A percentile compares a stretch with the other conserved stretches of the same genome.
Evolutionary conservation across 805 yeast genomes (phyloP).

Genomic region (Barnettozyma botsteinii): DNA sequence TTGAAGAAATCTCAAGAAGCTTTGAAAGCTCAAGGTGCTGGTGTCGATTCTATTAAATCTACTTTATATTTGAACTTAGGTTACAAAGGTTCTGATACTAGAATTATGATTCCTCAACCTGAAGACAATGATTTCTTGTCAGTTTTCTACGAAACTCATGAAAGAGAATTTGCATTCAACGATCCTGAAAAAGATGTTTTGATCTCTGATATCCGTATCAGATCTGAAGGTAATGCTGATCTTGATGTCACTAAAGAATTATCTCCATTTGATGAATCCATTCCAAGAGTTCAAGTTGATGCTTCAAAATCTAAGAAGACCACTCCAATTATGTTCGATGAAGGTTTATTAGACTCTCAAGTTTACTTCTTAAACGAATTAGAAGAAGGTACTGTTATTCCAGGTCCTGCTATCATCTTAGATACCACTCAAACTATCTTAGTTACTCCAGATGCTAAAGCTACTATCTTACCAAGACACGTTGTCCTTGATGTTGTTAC

Average conservation of each 20-base stretch:
- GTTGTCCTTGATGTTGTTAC: slow-evolving; percentile 27
- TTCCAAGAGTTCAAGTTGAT: slow-evolving; percentile 21
- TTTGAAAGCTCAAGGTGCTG: slow-evolving; percentile 23
- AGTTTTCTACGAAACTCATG: slow-evolving; percentile 28
- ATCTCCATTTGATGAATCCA: slow-evolving; percentile 23
- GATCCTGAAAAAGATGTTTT: slow-evolving; percentile 30
- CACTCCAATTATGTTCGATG: slow-evolving; percentile 30
- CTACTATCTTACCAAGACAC: slow-evolving; percentile 33
- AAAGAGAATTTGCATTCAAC: slow-evolving; percentile 33
- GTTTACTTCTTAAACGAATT: slow-evolving; percentile 29
- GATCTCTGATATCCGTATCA: slow-evolving; percentile 31
- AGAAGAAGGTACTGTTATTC: slow-evolving; percentile 26
- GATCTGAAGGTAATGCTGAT: slow-evolving; percentile 28
- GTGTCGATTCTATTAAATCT: slow-evolving; percentile 20
- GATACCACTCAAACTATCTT: slow-evolving; percentile 36
- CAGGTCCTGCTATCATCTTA: slow-evolving; percentile 36
- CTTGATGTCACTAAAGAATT: slow-evolving; percentile 11
- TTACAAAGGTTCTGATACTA: slow-evolving; percentile 43
- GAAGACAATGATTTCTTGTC: slow-evolving; percentile 22
- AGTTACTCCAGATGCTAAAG: slow-evolving; percentile 32
- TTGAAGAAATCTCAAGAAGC: slow-evolving; percentile 8
- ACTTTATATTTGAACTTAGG: slow-evolving; percentile 36
- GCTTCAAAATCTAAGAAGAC: slow-evolving; percentile 26
- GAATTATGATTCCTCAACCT: slow-evolving; percentile 29
- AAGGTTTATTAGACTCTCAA: slow-evolving; percentile 27